phyloP scores from a whole-genome alignment of 345 rosid genomes.

The Populus alba region DNA sequence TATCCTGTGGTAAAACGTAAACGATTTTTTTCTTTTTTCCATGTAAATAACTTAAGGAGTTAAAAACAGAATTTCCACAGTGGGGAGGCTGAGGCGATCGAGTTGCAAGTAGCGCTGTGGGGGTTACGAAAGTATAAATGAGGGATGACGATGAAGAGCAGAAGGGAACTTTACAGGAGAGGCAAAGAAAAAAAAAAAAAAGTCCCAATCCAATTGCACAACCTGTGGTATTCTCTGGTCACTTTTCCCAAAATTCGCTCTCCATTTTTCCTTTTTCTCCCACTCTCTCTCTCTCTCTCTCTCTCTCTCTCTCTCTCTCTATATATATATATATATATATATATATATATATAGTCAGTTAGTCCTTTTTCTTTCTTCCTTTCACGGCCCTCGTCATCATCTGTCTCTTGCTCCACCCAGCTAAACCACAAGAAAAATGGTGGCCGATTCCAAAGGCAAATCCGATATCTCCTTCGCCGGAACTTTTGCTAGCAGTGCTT shows the following conservation, averaged over 20 bases:
- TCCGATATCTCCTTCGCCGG: slow-evolving; percentile 82
- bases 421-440: slow-evolving; percentile 44
- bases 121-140: slow-evolving; percentile 6
- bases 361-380: too few relatives aligned
- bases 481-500: slow-evolving; percentile 82
- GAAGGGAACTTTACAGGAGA: not conserved
- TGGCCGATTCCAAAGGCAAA: slow-evolving; percentile 62
- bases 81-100: not conserved
- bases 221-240: not conserved
- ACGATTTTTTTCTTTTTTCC: not conserved
- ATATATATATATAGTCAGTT: too few relatives aligned
- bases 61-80: not conserved
- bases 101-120: not conserved
- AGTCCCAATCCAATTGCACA: not conserved
- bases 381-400: not conserved
- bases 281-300: not conserved
- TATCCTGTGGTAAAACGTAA: too few relatives aligned
- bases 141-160: slow-evolving; percentile 16
- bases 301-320: not conserved
- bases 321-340: too few relatives aligned
- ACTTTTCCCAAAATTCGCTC: slow-evolving; percentile 17
- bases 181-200: not conserved
- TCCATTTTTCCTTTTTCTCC: not conserved
- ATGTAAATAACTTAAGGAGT: not conserved
- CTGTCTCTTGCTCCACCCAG: not conserved